phyloP scores from a whole-genome alignment of 139 green algal species.

The Ettlia oleoabundans region DNA sequence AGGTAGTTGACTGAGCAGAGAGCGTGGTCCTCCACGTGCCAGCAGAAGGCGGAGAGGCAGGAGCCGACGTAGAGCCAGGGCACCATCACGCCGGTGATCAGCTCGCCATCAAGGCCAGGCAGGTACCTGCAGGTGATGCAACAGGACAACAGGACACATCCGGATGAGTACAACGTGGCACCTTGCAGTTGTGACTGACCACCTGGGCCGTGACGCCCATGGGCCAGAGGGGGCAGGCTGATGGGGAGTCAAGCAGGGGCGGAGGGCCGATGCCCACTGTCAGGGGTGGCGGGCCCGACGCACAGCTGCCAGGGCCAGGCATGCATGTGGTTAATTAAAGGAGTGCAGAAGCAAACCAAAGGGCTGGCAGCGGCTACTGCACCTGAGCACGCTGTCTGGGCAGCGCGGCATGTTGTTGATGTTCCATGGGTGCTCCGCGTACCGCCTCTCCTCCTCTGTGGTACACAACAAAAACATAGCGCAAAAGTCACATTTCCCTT shows the following conservation, averaged over 20 bases:
- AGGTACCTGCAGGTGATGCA: slow-evolving; percentile 27
- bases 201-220: no score
- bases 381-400: slow-evolving; percentile 65
- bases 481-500: neutral
- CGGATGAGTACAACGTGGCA: no score
- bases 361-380: slow-evolving; percentile 12
- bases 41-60: slow-evolving; percentile 75
- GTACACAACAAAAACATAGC: neutral
- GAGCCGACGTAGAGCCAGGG: slow-evolving; percentile 85
- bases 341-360: neutral
- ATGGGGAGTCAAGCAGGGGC: neutral
- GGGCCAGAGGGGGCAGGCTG: neutral
- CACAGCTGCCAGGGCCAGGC: no score
- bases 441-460: slow-evolving; percentile 45
- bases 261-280: no score
- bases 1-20: slow-evolving; percentile 92
- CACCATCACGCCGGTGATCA: slow-evolving; percentile 86
- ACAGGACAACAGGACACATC: no score
- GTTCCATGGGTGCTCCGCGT: slow-evolving; percentile 76
- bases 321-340: neutral
- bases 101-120: slow-evolving; percentile 54
- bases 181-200: no score
- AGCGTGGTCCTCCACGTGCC: slow-evolving; percentile 87
- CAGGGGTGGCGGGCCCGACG: no score
- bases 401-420: slow-evolving; percentile 84